These are phyloP conservation scores for Vaccinium macrocarpon DNA, from an alignment of 148 eudicot genomes.

Conservation along the genomic window DNA sequence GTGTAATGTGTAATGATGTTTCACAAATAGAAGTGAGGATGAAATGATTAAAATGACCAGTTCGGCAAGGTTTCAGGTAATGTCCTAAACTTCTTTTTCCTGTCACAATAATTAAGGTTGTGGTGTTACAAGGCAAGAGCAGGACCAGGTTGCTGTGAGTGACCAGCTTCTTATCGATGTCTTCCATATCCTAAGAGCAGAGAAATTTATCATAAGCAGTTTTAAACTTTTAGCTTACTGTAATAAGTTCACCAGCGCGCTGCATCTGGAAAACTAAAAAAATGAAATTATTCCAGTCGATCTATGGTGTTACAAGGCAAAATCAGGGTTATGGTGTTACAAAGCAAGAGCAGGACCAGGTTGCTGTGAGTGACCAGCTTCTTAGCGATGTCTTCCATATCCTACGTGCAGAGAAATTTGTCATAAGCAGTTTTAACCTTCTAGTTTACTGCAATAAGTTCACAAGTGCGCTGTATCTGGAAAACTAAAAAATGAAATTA, in stretches of 20 bases:
- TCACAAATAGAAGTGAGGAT: neutral
- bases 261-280: conserved; percentile 68
- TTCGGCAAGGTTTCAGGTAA: neutral
- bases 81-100: neutral
- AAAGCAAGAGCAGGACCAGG: conserved; percentile 84
- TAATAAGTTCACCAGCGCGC: conserved; percentile 51
- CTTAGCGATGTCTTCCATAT: too few species aligned
- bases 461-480: conserved; percentile 71
- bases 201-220: too few species aligned
- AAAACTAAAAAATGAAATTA: conserved; percentile 72
- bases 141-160: conserved; percentile 90
- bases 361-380: conserved; percentile 54
- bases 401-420: too few species aligned
- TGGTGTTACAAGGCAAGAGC: conserved; percentile 85
- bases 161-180: too few species aligned
- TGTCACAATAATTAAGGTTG: neutral
- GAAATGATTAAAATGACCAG: neutral
- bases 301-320: conserved; percentile 11
- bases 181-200: too few species aligned
- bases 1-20: neutral
- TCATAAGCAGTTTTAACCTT: neutral
- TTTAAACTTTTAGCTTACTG: conserved; percentile 11
- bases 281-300: conserved; percentile 82
- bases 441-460: conserved; percentile 20
- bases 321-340: conserved; percentile 85